phyloP scores from a whole-genome alignment of 352 stramenopile species.

The Globisporangium abappressorium region DNA sequence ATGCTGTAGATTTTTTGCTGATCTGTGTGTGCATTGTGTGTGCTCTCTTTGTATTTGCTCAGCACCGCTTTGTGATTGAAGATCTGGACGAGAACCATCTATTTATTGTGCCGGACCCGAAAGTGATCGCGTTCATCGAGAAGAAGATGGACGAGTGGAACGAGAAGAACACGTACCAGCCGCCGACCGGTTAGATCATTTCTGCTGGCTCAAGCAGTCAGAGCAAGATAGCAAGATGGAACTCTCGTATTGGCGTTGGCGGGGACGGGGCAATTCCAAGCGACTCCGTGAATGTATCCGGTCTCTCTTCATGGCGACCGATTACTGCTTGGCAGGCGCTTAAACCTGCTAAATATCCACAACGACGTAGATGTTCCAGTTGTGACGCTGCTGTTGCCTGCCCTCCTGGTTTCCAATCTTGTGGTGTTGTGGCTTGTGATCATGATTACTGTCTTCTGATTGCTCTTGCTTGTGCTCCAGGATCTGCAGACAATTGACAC shows the following conservation, averaged over 20 bases:
- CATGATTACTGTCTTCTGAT: background rate
- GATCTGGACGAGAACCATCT: constrained; percentile 82
- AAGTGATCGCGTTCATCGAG: constrained; percentile 82
- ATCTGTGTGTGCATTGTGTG: constrained; percentile 5
- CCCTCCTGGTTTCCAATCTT: background rate
- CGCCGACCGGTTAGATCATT: constrained; percentile 47
- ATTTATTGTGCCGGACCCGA: constrained; percentile 84
- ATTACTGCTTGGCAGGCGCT: background rate
- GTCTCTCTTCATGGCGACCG: background rate
- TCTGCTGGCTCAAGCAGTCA: background rate
- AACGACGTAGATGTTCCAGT: background rate
- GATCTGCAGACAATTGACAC: background rate
- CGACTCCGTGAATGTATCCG: background rate
- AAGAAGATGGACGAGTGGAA: constrained; percentile 91
- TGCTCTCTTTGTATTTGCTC: background rate
- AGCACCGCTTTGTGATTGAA: constrained; percentile 87
- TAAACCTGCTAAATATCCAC: constrained; percentile 4
- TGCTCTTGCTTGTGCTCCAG: constrained; percentile 9
- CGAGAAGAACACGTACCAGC: constrained; percentile 86
- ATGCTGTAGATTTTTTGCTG: background rate
- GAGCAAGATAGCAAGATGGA: background rate
- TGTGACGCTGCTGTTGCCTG: background rate
- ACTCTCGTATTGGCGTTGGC: background rate
- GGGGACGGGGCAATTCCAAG: background rate
- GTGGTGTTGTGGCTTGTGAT: background rate